These are phyloP conservation scores for Alternaria infectoria DNA, from an alignment of 2,329 filamentous ascomycete species.

Conservation along the genomic window DNA sequence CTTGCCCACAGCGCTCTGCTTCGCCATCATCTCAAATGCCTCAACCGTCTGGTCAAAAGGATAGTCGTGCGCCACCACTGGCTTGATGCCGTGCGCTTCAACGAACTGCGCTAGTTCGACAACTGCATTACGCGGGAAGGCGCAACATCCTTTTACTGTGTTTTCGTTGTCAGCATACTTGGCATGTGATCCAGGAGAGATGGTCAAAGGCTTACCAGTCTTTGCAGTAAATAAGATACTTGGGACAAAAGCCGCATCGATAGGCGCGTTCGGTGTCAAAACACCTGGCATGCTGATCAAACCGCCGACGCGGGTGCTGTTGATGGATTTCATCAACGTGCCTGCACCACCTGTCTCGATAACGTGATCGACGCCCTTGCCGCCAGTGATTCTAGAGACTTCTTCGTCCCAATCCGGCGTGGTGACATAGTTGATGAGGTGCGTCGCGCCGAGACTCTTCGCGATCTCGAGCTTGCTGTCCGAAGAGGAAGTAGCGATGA, in stretches of 20 bases:
- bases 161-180: neutral
- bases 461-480: constrained; percentile 56
- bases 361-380: constrained; percentile 54
- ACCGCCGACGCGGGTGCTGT: constrained; percentile 54
- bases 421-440: neutral
- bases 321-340: constrained; percentile 55
- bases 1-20: constrained; percentile 29
- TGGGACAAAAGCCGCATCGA: neutral
- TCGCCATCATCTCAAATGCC: constrained; percentile 26
- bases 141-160: constrained; percentile 27
- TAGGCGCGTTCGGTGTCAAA: neutral
- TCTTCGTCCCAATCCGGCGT: neutral
- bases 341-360: constrained; percentile 53
- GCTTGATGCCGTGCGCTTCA: constrained; percentile 26
- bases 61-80: constrained; percentile 26
- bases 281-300: constrained; percentile 57
- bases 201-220: neutral
- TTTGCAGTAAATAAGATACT: neutral
- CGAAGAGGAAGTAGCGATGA: constrained; percentile 63
- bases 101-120: constrained; percentile 26
- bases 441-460: constrained; percentile 33
- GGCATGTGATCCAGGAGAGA: neutral
- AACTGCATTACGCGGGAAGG: constrained; percentile 22
- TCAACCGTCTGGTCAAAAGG: constrained; percentile 19
- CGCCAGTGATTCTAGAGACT: constrained; percentile 28